Evolutionary conservation across 257 asterid genomes (phyloP).

Genomic region (Jaltomata sinuosa): DNA sequence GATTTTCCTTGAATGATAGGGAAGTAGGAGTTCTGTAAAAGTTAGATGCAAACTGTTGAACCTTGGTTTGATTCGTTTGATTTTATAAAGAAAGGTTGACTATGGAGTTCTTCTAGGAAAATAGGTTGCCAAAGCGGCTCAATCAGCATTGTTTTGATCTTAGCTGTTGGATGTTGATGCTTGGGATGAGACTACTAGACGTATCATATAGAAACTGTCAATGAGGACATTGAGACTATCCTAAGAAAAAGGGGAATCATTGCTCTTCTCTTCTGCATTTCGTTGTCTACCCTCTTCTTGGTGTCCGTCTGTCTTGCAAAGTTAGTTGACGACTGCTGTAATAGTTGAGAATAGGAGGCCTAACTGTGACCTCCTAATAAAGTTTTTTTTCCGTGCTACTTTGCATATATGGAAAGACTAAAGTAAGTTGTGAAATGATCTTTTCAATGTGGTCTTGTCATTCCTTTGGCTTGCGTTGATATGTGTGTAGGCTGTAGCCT

Average conservation of each 20-base stretch:
- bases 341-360: neutral
- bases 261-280: neutral
- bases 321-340: neutral
- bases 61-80: neutral
- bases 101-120: neutral
- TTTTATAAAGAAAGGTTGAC: neutral
- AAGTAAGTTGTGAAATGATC: neutral
- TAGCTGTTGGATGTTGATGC: neutral
- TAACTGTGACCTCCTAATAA: neutral
- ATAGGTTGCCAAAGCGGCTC: neutral
- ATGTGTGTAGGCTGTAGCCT: neutral
- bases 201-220: neutral
- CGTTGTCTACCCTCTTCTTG: neutral
- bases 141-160: neutral
- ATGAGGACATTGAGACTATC: neutral
- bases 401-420: neutral
- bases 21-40: neutral
- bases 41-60: neutral
- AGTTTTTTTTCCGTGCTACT: neutral
- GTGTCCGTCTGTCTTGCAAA: neutral
- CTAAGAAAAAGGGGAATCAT: neutral
- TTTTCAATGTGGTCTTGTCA: neutral
- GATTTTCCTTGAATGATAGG: neutral
- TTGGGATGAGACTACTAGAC: neutral
- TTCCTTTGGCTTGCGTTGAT: neutral